Evolutionary conservation across 2,329 filamentous ascomycete genomes (phyloP).

Genomic region (Apiospora pterosperma): DNA sequence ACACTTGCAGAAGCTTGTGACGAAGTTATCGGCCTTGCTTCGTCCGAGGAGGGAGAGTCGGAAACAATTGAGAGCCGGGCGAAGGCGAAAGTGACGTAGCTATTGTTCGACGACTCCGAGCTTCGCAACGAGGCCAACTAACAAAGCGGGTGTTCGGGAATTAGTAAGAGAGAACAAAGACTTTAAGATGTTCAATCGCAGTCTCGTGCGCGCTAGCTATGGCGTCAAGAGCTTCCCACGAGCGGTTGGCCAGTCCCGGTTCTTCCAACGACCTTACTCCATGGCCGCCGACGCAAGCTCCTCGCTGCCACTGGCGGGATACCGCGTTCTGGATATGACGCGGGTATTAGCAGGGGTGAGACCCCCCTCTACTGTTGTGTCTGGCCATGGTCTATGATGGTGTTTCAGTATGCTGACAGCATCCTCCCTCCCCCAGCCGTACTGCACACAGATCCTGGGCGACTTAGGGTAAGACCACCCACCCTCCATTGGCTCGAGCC

Average conservation of each 20-base stretch:
- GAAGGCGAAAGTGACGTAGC: background rate
- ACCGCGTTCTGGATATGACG: conserved; percentile 93
- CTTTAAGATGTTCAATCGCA: background rate
- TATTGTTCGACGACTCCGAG: background rate
- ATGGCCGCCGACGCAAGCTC: conserved; percentile 22
- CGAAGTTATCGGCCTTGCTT: background rate
- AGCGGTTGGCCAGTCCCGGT: background rate
- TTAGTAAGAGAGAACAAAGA: background rate
- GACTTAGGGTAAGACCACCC: conserved; percentile 75
- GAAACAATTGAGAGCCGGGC: background rate
- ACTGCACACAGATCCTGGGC: conserved; percentile 94
- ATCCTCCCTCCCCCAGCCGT: conserved; percentile 58
- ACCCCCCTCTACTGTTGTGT: conserved; percentile 16
- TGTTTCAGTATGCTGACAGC: conserved; percentile 10
- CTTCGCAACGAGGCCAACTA: background rate
- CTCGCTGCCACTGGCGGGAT: conserved; percentile 70
- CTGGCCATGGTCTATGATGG: conserved; percentile 9
- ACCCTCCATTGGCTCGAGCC: conserved; percentile 1
- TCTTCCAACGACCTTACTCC: conserved; percentile 14
- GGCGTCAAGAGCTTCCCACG: background rate
- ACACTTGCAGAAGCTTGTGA: background rate
- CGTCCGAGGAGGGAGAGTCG: too few species aligned
- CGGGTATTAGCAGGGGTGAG: conserved; percentile 89
- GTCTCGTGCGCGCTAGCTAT: background rate
- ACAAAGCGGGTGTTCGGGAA: background rate